Base-by-base conservation (phyloP, 257 asterid genomes). In the Mitragyna speciosa region DNA sequence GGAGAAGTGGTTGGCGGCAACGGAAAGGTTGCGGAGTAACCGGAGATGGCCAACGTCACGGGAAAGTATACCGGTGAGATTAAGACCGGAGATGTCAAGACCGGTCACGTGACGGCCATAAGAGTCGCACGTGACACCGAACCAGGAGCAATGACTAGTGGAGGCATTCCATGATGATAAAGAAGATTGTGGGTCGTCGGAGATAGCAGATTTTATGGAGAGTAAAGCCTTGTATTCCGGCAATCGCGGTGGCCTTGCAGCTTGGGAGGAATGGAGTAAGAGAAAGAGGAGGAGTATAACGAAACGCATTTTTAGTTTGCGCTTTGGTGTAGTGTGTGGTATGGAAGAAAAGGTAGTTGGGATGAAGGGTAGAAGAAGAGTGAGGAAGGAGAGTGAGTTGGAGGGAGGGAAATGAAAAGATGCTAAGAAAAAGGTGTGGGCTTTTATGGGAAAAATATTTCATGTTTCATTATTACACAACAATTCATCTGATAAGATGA, bases 101-200 rank as follows among this genome's bases (percentile, higher is more conserved):
- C 89, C 81, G 0, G 83, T 88, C 69, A 95, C 99, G 86, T 92
- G 97, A 61, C 91, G 87, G 83, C 61, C 70, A 41, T 84, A 66
- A 61, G 90, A 17, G 52, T 90, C 95, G 83, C 99, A 95, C 26
- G 99, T 90, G 82, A 95, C 92, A 4, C 96, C 95, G 31, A 49
- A 72, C 99, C 99, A 95, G 0, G 89, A 73, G 88, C 99, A 95
- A 82, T 86, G 89, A 67, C 76, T 67, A 45, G 92, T 89, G 84
- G 88, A 78, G 80, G 79, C 45, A 31, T 59, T 79, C 99, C 99
- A 95, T 12, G 97, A 86, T 9, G 88, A 70, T 51, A 95, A 87
- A 0, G 96, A 64, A 47, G 91, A 82, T 9, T 83, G 85, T 26
- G 97, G 95, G 89, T 92, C 98, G n/a, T 86, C 94, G 65, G 92